Percentiles rank a stretch among this genome's conserved stretches.
These are phyloP conservation scores for Diplosphaera chodatii DNA, from an alignment of 139 green algal genomes.

Conservation along the genomic window DNA sequence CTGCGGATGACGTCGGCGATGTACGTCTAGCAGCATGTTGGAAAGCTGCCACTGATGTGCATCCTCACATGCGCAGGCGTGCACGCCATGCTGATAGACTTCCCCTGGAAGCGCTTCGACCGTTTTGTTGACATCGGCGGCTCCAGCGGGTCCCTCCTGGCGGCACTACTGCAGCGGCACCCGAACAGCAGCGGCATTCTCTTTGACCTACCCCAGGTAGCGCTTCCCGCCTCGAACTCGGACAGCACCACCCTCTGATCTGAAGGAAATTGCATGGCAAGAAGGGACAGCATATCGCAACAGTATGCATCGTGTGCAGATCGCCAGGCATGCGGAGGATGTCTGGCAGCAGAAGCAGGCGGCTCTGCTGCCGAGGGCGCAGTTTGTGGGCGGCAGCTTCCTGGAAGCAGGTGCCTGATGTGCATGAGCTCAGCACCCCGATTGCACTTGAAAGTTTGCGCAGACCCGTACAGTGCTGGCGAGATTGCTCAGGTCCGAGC, in stretches of 20 bases:
- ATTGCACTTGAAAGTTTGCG: too few species aligned
- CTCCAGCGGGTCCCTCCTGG: conserved; percentile 7
- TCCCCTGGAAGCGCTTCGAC: neutral
- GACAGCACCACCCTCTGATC: neutral
- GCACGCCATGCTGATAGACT: too few species aligned
- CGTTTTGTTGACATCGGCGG: conserved; percentile 13
- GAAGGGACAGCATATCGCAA: too few species aligned
- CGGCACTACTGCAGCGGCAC: neutral
- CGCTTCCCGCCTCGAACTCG: neutral
- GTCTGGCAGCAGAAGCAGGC: neutral
- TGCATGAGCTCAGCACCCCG: neutral
- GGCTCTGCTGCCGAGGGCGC: neutral
- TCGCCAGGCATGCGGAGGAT: too few species aligned
- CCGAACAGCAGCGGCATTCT: neutral
- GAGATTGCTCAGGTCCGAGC: too few species aligned
- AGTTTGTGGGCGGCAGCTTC: conserved; percentile 3
- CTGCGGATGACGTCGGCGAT: too few species aligned
- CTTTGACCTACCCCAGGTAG: conserved; percentile 12
- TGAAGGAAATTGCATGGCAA: too few species aligned
- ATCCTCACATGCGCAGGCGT: too few species aligned
- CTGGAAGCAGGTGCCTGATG: neutral
- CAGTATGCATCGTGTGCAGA: too few species aligned
- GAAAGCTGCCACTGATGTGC: too few species aligned
- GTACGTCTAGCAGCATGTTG: too few species aligned
- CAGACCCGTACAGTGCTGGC: too few species aligned